phyloP scores from a whole-genome alignment of 192 early-diverging fungal species.

The Radiomyces spectabilis region DNA sequence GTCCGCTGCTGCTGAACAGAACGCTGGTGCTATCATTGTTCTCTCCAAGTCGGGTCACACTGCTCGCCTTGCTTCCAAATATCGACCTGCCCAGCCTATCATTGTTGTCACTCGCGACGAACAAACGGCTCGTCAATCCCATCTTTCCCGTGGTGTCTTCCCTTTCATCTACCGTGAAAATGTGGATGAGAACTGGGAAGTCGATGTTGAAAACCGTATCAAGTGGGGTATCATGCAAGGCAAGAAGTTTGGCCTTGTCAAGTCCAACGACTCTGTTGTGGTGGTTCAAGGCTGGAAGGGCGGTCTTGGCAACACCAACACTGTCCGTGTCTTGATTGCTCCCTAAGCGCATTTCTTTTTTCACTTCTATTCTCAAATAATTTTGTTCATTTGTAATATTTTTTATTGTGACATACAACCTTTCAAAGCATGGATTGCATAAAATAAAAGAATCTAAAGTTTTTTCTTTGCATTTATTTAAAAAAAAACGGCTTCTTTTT shows the following conservation, averaged over 20 bases:
- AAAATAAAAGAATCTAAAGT: too few species aligned
- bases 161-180: constrained; percentile 51
- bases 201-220: constrained; percentile 64
- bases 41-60: constrained; percentile 80
- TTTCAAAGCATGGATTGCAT: too few species aligned
- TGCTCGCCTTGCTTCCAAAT: constrained; percentile 80
- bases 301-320: constrained; percentile 78
- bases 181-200: constrained; percentile 42
- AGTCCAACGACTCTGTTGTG: constrained; percentile 64
- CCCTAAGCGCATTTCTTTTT: too few species aligned
- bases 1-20: constrained; percentile 64
- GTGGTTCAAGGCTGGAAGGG: constrained; percentile 81
- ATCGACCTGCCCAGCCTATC: constrained; percentile 84
- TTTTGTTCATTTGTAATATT: too few species aligned
- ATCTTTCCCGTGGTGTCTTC: constrained; percentile 66
- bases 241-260: constrained; percentile 53
- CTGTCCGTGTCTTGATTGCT: constrained; percentile 60
- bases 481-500: too few species aligned
- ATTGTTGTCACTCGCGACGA: constrained; percentile 72
- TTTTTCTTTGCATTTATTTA: too few species aligned
- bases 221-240: constrained; percentile 61
- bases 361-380: too few species aligned
- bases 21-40: constrained; percentile 80
- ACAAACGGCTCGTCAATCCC: constrained; percentile 59
- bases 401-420: too few species aligned